Conservation (phyloP, 139 green algal species). For the Coelastrella sp. region DNA sequence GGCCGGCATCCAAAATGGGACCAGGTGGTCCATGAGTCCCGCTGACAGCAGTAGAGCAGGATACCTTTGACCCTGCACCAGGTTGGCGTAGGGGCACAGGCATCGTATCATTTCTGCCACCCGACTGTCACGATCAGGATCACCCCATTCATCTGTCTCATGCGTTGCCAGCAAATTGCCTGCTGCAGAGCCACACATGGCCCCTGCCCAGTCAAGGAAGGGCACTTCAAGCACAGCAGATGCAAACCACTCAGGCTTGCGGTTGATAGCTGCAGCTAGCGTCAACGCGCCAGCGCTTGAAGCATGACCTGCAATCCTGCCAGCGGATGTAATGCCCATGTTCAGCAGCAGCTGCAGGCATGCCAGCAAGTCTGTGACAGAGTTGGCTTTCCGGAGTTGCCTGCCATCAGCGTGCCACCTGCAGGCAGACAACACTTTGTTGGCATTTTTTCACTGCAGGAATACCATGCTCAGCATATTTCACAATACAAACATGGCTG, state of each 20-base stretch:
- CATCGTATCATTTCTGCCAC: slow-evolving; percentile 40
- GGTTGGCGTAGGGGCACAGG: slow-evolving; percentile 67
- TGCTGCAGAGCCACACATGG: background rate
- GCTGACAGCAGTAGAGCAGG: slow-evolving; percentile 64
- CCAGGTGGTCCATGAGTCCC: slow-evolving; percentile 69
- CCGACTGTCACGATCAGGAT: slow-evolving; percentile 48
- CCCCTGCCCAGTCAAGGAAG: slow-evolving; percentile 64
- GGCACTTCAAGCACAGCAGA: slow-evolving; percentile 70
- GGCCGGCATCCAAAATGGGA: slow-evolving; percentile 65
- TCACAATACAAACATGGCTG: too few species aligned
- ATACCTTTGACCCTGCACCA: background rate
- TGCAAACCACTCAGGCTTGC: slow-evolving; percentile 51
- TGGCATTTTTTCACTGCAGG: background rate
- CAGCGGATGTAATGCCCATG: slow-evolving; percentile 49
- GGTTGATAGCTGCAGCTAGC: slow-evolving; percentile 48
- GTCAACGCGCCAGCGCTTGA: slow-evolving; percentile 59
- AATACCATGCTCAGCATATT: too few species aligned
- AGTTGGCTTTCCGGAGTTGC: slow-evolving; percentile 55
- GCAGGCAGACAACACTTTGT: background rate
- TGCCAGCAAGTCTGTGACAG: slow-evolving; percentile 69
- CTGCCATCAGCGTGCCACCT: slow-evolving; percentile 79
- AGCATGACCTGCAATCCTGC: slow-evolving; percentile 60
- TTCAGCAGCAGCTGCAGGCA: slow-evolving; percentile 58
- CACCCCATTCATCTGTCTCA: slow-evolving; percentile 81
- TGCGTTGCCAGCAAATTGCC: slow-evolving; percentile 62